Evolutionary conservation across 805 yeast species (phyloP), one percentile per base, ranked within the genome.

Genomic region (Lipomyces japonicus): DNA sequence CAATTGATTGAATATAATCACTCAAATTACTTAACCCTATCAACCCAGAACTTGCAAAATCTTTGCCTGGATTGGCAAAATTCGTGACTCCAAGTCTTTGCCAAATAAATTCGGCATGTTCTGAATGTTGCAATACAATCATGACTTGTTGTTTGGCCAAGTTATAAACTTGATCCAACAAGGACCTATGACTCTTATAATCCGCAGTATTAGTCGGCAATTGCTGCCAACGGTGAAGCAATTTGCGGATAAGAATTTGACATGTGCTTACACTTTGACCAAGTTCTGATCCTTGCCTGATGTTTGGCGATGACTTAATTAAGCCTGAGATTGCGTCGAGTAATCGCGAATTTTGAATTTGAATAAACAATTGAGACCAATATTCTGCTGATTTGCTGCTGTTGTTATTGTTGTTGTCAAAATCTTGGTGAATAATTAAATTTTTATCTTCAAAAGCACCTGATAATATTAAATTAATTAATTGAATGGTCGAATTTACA

Each of bases 11-110:
- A 22, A 39, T 23, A 6, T 35, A 24, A 5, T 26, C 25, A n/a
- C 23, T n/a, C 2, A 52, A 22, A 39, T 52, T 54, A 10, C 49
- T 37, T 14, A 49, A 28, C 9, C 54, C 57, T 2, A 52, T 32
- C 46, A 44, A 52, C 1, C 54, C 57, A 6, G 47, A 39, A 14
- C 26, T 9, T 21, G 36, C 41, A 19, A 49, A 44, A 30, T 49
- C 49, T 3, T 9, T 30, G 14, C 19, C 46, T 2, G 50, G 54
- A 5, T 12, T 30, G 14, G 25, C 35, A 12, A 31, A 31, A 34
- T 44, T 14, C 14, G 19, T 5, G 35, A 49, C 40, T 4, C 57
- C 57, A 21, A 52, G 41, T 16, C 23, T 44, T 10, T 37, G 31
- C 48, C 48, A 51, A 2, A 51, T 35, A 16, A 26, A 28, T n/a